These are phyloP conservation scores for Nicotiana noctiflora DNA, from an alignment of 257 asterid species.

Conservation along the genomic window DNA sequence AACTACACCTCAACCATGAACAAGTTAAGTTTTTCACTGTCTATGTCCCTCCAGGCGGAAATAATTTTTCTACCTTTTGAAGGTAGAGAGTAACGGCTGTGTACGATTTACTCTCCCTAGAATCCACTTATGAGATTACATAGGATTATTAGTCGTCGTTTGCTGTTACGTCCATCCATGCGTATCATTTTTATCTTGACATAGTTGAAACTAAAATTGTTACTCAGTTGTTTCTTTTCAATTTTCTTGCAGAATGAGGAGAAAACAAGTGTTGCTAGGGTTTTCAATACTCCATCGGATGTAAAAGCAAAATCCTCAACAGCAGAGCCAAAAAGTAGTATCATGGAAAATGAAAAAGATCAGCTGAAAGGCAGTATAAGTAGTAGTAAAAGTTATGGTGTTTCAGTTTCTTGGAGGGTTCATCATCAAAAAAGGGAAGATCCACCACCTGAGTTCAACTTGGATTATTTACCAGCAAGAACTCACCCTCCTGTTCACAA, in stretches of 20 bases:
- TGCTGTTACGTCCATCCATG: background rate
- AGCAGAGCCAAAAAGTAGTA: background rate
- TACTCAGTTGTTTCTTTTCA: background rate
- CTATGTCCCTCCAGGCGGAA: background rate
- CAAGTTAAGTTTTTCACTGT: background rate
- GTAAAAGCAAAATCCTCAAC: constrained; percentile 6
- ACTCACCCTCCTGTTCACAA: constrained; percentile 55
- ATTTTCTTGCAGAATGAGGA: constrained; percentile 24
- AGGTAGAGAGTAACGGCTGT: no score
- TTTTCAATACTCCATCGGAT: constrained; percentile 18
- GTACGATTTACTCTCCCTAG: no score
- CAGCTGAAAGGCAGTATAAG: background rate
- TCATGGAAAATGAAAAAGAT: background rate
- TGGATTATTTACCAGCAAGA: constrained; percentile 75
- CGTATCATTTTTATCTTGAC: background rate
- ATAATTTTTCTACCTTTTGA: no score
- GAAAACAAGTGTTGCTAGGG: constrained; percentile 28
- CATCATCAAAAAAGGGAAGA: constrained; percentile 42
- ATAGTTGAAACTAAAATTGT: background rate
- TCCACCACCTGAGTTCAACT: constrained; percentile 48
- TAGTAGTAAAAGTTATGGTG: background rate
- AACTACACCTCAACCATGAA: background rate
- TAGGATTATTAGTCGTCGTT: no score
- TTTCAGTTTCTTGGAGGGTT: constrained; percentile 47
- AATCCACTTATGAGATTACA: no score